phyloP scores from a whole-genome alignment of 305 asterid species.

The Caryopteris hybrid region DNA sequence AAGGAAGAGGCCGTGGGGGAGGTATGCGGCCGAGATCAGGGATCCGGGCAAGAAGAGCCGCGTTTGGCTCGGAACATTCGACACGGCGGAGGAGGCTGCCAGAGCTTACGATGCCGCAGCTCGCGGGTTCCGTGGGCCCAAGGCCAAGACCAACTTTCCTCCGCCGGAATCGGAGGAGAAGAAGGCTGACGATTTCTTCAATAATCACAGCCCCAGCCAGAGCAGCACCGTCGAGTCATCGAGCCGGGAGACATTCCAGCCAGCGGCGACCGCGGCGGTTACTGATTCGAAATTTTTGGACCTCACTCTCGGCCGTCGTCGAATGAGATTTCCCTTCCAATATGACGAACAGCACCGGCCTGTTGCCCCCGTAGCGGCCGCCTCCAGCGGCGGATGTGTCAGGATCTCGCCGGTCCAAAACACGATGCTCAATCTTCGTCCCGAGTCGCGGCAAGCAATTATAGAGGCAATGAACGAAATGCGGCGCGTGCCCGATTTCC shows the following conservation, averaged over 20 bases:
- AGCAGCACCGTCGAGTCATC: constrained; percentile 48
- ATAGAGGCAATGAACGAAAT: constrained; percentile 16
- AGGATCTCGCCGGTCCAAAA: background rate
- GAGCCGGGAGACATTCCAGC: constrained; percentile 7
- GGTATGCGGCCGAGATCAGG: constrained; percentile 55
- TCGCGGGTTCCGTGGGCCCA: constrained; percentile 42
- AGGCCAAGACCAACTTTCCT: constrained; percentile 54
- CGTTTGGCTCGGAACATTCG: constrained; percentile 62
- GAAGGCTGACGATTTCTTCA: background rate
- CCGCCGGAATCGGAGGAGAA: background rate
- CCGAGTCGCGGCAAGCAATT: constrained; percentile 30
- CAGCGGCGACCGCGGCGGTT: constrained; percentile 9
- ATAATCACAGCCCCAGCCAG: constrained; percentile 33
- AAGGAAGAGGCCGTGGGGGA: constrained; percentile 55
- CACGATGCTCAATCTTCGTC: constrained; percentile 28
- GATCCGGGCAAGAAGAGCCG: constrained; percentile 51
- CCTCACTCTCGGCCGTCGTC: constrained; percentile 24
- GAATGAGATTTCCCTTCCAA: constrained; percentile 23
- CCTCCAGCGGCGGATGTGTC: background rate
- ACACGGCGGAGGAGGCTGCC: constrained; percentile 59
- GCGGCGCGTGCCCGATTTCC: constrained; percentile 16
- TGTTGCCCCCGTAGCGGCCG: background rate
- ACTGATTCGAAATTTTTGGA: constrained; percentile 14
- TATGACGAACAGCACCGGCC: background rate
- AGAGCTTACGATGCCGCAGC: constrained; percentile 58